Percentiles rank a stretch among this genome's conserved stretches.
Conservation (phyloP, 805 yeast species). For the Kazachstania africana region DNA sequence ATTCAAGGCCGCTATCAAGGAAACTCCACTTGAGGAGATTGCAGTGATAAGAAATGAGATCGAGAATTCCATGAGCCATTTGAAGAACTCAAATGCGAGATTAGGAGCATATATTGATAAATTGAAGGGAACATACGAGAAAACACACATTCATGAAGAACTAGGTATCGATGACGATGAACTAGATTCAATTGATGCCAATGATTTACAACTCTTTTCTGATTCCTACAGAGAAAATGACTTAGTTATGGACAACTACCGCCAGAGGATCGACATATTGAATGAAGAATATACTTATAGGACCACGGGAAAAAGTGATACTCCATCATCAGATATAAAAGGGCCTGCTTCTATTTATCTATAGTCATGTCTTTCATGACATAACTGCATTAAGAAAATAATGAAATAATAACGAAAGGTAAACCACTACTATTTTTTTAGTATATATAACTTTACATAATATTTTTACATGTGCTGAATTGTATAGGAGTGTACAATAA, state of each 20-base stretch:
- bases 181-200: constrained; percentile 24
- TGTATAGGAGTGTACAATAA: constrained; percentile 83
- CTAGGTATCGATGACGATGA: constrained; percentile 28
- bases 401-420: no score
- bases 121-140: constrained; percentile 8
- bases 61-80: constrained; percentile 33
- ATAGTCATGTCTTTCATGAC: not conserved
- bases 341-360: constrained; percentile 3
- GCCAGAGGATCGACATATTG: constrained; percentile 33
- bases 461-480: constrained; percentile 22
- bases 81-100: constrained; percentile 40
- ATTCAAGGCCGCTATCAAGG: constrained; percentile 41
- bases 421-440: not conserved
- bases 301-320: constrained; percentile 1
- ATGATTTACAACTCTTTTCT: constrained; percentile 39
- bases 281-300: constrained; percentile 38
- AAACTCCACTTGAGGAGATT: constrained; percentile 37
- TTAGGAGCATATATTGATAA: constrained; percentile 34
- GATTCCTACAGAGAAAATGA: constrained; percentile 50
- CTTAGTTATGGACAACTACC: constrained; percentile 41
- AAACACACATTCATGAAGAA: not conserved
- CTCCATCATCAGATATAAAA: not conserved
- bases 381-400: no score
- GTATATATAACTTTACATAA: not conserved
- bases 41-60: constrained; percentile 24